Percentiles rank a stretch among this genome's conserved stretches.
These are phyloP conservation scores for Trichaptum fuscoviolaceum DNA, from an alignment of 768 basidiomycete genomes.

Conservation along the genomic window DNA sequence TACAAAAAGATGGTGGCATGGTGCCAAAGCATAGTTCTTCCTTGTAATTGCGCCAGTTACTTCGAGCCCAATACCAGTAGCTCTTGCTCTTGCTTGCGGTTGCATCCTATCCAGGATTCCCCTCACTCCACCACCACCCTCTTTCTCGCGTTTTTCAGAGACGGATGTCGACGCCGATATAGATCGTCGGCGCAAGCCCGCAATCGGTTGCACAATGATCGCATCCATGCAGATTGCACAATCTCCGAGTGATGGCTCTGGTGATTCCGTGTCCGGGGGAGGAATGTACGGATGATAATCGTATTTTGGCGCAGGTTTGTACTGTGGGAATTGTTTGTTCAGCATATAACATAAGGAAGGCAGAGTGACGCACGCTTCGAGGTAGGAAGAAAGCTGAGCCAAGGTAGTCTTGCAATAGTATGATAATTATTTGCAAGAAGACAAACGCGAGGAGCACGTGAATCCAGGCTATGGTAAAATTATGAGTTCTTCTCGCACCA, in stretches of 20 bases:
- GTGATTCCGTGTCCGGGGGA: slow-evolving; percentile 64
- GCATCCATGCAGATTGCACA: slow-evolving; percentile 94
- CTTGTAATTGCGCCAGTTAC: slow-evolving; percentile 38
- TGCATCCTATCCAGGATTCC: slow-evolving; percentile 41
- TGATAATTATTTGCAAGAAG: slow-evolving; percentile 50
- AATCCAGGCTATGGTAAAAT: slow-evolving; percentile 51
- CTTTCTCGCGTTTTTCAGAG: slow-evolving; percentile 27
- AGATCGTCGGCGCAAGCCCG: slow-evolving; percentile 5
- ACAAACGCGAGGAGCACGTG: slow-evolving; percentile 57
- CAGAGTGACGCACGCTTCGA: slow-evolving; percentile 40
- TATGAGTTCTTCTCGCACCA: slow-evolving; percentile 3
- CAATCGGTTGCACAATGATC: slow-evolving; percentile 45
- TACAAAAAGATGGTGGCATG: slow-evolving; percentile 86
- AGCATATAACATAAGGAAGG: not conserved
- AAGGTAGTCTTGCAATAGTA: slow-evolving; percentile 69
- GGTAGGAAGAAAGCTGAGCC: slow-evolving; percentile 86
- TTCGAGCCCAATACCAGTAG: slow-evolving; percentile 29
- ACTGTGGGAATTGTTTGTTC: slow-evolving; percentile 34
- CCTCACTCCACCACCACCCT: slow-evolving; percentile 25
- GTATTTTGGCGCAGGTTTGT: slow-evolving; percentile 54
- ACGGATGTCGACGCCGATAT: slow-evolving; percentile 25
- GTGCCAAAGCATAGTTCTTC: slow-evolving; percentile 78
- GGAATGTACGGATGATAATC: slow-evolving; percentile 85
- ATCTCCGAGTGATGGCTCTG: slow-evolving; percentile 73
- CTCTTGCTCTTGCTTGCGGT: not conserved